Base-by-base conservation (phyloP, 2,329 filamentous ascomycete genomes). In the Neofusicoccum umdonicola region DNA sequence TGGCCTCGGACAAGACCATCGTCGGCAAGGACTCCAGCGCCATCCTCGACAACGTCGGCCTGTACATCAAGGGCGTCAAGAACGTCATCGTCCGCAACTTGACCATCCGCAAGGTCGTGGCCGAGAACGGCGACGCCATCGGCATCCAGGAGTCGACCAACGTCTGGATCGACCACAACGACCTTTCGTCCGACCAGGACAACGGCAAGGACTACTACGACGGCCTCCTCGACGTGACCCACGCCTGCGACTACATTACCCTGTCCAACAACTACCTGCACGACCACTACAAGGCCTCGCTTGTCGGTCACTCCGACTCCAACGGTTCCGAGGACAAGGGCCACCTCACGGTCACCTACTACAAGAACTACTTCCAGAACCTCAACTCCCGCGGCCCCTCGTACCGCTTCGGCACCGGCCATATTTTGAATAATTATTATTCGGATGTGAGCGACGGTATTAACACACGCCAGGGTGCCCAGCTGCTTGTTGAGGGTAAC, bases 131-230 rank as follows among this genome's bases (percentile, higher is more conserved):
- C 42, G 85, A 87, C 71, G 80, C 82, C 44, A 78, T 87, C 62
- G 79, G 80, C 2, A 77, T 85, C 3, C 79, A 86, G 66, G 70
- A 72, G 2, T 76, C 79, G 1, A 79, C 72, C 4, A 83, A 84
- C 63, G 78, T 87, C 34, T 90, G 88, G 88, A 78, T 90, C 57
- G 88, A 90, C 77, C 88, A 90, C 78, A 81, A 82, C 73, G 88
- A 90, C 68, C 80, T 90, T 22, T 87, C 83, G 4, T 86, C 85
- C 27, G 83, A 89, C 76, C 72, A 73, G 39, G 78, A 82, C 69
- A 80, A 85, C 72, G 86, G 82, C 79, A 90, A 90, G 79, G 87
- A 91, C 79, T 88, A 84, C 79, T 90, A 88, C 72, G 88, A 90
- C 64, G 88, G 88, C 37, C 83, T 90, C 1, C 77, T 87, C 52